Percentiles rank a stretch among this genome's conserved stretches.
These are phyloP conservation scores for Kluyveromyces sp. DNA, from an alignment of 1,139 yeast genomes.

Conservation along the genomic window DNA sequence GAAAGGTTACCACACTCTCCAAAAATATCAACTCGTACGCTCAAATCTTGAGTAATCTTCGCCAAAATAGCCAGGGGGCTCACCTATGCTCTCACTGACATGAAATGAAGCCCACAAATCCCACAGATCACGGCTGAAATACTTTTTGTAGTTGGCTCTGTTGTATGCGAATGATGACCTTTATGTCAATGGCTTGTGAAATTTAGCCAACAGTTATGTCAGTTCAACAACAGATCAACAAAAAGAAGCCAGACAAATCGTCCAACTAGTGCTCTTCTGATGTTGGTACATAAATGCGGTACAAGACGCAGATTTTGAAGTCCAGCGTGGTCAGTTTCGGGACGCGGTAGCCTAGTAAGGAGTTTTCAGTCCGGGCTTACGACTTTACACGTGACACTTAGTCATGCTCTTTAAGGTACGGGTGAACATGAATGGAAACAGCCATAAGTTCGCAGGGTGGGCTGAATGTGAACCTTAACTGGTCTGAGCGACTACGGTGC, in stretches of 20 bases:
- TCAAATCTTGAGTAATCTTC: not conserved
- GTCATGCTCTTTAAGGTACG: no score
- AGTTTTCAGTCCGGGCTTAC: not conserved
- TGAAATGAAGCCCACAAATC: no score
- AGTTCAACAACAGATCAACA: not conserved
- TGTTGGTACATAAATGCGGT: no score
- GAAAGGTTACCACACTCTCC: not conserved
- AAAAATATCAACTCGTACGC: not conserved
- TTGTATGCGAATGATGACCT: not conserved
- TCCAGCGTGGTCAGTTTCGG: no score
- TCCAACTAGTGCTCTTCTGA: not conserved
- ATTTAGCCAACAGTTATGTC: not conserved
- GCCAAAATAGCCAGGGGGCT: not conserved
- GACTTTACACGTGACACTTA: not conserved
- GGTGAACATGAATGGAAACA: no score
- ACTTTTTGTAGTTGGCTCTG: not conserved
- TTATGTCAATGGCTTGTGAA: not conserved
- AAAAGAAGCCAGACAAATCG: not conserved
- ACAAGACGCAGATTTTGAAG: no score
- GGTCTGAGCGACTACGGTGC: no score
- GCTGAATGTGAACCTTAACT: no score
- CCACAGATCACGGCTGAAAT: not conserved
- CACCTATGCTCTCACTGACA: no score
- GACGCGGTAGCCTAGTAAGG: no score
- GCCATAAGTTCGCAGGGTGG: no score